phyloP scores from a whole-genome alignment of 805 yeast species.

The Huiozyma sinensis region DNA sequence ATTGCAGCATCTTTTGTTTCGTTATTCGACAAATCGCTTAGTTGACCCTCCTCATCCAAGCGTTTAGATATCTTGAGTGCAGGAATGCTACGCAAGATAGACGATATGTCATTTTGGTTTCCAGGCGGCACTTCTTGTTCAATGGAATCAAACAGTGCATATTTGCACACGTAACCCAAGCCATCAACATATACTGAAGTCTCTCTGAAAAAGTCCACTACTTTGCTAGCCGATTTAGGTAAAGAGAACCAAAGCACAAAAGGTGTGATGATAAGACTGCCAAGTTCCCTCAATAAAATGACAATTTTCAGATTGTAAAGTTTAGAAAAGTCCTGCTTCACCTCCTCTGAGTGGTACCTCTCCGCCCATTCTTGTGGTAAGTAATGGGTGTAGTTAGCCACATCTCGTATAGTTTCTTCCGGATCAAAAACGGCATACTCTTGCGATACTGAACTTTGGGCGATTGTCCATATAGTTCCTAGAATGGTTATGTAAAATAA shows the following conservation, averaged over 20 bases:
- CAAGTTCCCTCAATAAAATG: conserved; percentile 63
- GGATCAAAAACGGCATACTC: conserved; percentile 80
- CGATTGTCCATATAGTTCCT: conserved; percentile 81
- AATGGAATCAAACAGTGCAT: conserved; percentile 83
- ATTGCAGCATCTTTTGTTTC: conserved; percentile 29
- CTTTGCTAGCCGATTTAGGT: conserved; percentile 59
- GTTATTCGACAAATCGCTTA: conserved; percentile 10
- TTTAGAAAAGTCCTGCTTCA: conserved; percentile 71
- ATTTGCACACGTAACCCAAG: conserved; percentile 85
- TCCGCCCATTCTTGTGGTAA: conserved; percentile 83
- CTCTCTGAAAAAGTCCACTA: conserved; percentile 86
- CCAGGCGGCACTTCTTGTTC: conserved; percentile 28
- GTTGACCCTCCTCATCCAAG: conserved; percentile 4
- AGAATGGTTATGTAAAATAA: conserved; percentile 80
- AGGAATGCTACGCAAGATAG: neutral
- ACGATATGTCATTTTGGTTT: neutral
- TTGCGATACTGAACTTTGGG: conserved; percentile 57
- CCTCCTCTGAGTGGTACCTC: conserved; percentile 70
- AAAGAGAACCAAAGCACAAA: conserved; percentile 79
- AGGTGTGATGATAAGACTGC: conserved; percentile 78
- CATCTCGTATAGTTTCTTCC: conserved; percentile 69
- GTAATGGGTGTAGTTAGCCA: conserved; percentile 83
- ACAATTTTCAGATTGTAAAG: conserved; percentile 65
- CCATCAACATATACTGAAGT: conserved; percentile 88
- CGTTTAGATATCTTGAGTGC: neutral